Evolutionary conservation across 768 basidiomycete genomes (phyloP).

Genomic region (Gloeopeniophorella convolvens): DNA sequence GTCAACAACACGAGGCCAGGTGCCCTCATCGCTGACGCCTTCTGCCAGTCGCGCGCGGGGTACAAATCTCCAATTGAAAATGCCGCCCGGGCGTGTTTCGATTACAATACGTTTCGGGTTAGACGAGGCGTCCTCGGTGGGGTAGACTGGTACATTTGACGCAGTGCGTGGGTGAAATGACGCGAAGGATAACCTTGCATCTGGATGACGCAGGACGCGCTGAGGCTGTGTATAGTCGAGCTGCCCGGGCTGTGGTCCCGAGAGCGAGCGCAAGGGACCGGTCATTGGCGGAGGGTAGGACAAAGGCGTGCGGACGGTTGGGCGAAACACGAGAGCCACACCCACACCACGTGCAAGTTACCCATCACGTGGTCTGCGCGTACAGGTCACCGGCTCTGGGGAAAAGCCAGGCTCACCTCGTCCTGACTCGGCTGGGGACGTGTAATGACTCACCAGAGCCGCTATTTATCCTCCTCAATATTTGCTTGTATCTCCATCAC

Average conservation of each 20-base stretch:
- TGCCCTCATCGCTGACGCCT: conserved; percentile 57
- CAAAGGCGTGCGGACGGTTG: not conserved
- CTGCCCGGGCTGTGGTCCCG: conserved; percentile 51
- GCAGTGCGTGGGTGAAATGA: conserved; percentile 64
- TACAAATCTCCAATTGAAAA: conserved; percentile 72
- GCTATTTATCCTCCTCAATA: not conserved
- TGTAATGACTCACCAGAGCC: too few species aligned
- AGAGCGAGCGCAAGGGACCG: conserved; percentile 14
- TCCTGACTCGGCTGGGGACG: too few species aligned
- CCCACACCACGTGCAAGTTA: not conserved
- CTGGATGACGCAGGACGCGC: conserved; percentile 54
- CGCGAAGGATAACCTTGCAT: conserved; percentile 63
- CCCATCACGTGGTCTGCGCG: too few species aligned
- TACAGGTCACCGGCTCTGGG: too few species aligned
- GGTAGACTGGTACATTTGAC: conserved; percentile 4
- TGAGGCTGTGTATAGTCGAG: conserved; percentile 56
- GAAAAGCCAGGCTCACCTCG: too few species aligned
- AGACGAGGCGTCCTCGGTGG: conserved; percentile 35
- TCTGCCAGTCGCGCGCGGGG: conserved; percentile 57
- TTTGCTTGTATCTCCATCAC: not conserved
- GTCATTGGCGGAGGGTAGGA: conserved; percentile 2
- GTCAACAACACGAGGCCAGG: conserved; percentile 60
- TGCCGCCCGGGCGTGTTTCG: conserved; percentile 44
- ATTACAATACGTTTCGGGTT: conserved; percentile 68
- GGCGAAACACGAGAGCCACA: not conserved